Percentiles rank a stretch among this genome's conserved stretches.
Evolutionary conservation across 2,329 filamentous ascomycete species (phyloP).

Genomic region (Ploettnerulaceae sp.): DNA sequence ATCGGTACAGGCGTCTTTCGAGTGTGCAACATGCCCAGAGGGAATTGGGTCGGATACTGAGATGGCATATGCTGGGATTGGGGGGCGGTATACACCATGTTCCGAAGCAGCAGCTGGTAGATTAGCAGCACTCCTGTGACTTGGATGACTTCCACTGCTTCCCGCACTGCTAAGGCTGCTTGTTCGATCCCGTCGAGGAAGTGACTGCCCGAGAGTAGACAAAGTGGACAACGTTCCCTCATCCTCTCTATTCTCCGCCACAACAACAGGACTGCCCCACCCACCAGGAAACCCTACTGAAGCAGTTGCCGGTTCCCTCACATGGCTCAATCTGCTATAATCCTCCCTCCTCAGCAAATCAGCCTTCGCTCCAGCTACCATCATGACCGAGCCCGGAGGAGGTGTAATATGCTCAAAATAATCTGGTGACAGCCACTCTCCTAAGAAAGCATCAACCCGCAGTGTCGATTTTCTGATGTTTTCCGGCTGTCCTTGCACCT

Average conservation of each 20-base stretch:
- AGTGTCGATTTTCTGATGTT: slow-evolving; percentile 56
- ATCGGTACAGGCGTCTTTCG: slow-evolving; percentile 75
- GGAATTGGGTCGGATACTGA: slow-evolving; percentile 79
- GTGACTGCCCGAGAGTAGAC: slow-evolving; percentile 25
- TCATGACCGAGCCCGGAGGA: slow-evolving; percentile 77
- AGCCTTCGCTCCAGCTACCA: slow-evolving; percentile 85
- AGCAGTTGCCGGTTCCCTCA: slow-evolving; percentile 31
- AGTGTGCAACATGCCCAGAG: slow-evolving; percentile 82
- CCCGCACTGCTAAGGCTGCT: slow-evolving; percentile 33
- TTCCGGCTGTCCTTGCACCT: slow-evolving; percentile 16
- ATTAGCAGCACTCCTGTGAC: slow-evolving; percentile 12
- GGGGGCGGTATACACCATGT: slow-evolving; percentile 61
- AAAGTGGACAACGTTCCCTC: slow-evolving; percentile 26
- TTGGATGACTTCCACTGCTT: slow-evolving; percentile 26
- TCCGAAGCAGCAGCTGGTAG: slow-evolving; percentile 19
- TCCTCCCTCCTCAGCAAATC: slow-evolving; percentile 76
- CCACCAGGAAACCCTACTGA: slow-evolving; percentile 37
- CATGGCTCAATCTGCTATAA: slow-evolving; percentile 41
- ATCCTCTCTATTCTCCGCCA: slow-evolving; percentile 26
- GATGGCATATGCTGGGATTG: slow-evolving; percentile 77
- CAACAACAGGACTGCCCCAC: slow-evolving; percentile 33
- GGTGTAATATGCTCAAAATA: slow-evolving; percentile 93
- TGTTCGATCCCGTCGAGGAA: slow-evolving; percentile 33
- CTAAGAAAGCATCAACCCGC: slow-evolving; percentile 85
- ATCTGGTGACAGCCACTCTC: slow-evolving; percentile 90